Evolutionary conservation across 257 asterid genomes (phyloP), one percentile per base, ranked within the genome.

Genomic region (Handroanthus guayacan): DNA sequence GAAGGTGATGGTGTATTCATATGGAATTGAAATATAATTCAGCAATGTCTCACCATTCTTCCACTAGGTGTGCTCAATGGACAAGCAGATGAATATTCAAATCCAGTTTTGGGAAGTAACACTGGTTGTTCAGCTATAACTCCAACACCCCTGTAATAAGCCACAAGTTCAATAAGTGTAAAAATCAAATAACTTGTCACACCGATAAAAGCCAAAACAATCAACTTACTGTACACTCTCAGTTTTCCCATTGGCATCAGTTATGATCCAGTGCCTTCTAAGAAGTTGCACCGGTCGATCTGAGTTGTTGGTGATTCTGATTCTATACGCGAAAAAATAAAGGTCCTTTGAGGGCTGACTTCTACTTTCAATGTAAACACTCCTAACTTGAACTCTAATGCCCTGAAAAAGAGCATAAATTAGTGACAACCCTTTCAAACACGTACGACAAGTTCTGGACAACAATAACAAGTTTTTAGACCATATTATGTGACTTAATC

Each of bases 101-200:
- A 92, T 54, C 97, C 86, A 10, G 90, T 85, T 18, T 87, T 88
- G 64, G 97, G 97, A 86, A 90, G 97, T 82, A 94, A 80, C 58
- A 90, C 98, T 4, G 98, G 98, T 71, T 94, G 97, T 84, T 94
- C 97, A 13, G 97, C 97, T 56, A 92, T 88, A 62, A 94, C 98
- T 55, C 98, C 98, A 31, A 75, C 71, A 38, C 97, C 97, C 81
- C 98, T 93, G 81, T 13, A 48, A 50, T 69, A 72, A 62, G 68
- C 50, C 44, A 9, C 69, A 4, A 71, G 14, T 41, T 44, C 9
- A 18, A 47, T 43, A n/a, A 77, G 31, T n/a, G 6, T 62, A 58
- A 51, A 57, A 51, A n/a, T 47, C 64, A 77, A 17, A 48, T n/a
- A 51, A 67, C 44, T 11, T 20, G 36, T 56, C 39, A 5, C 48